Evolutionary conservation across 1,139 yeast genomes (phyloP).

Genomic region (Candida pseudocylindracea): DNA sequence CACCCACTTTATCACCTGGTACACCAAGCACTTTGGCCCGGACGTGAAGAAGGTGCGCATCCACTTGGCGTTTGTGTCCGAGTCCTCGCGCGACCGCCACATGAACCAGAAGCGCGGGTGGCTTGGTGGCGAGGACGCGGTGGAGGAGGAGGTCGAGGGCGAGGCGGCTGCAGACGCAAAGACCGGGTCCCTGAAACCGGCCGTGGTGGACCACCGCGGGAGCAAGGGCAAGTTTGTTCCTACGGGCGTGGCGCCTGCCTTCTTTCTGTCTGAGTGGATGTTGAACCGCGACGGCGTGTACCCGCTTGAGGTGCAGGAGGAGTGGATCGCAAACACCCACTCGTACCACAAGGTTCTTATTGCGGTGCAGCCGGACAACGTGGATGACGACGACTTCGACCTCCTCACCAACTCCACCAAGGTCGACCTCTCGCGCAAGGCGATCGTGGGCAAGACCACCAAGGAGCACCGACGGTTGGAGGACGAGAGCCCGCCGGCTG

Average conservation of each 20-base stretch:
- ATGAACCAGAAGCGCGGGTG: slow-evolving; percentile 12
- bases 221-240: slow-evolving; percentile 3
- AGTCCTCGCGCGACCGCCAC: slow-evolving; percentile 30
- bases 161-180: slow-evolving; percentile 4
- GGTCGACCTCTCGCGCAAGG: slow-evolving; percentile 30
- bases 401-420: slow-evolving; percentile 26
- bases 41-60: slow-evolving; percentile 36
- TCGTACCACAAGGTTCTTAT: slow-evolving; percentile 25
- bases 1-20: slow-evolving; percentile 69
- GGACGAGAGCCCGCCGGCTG: slow-evolving; percentile 11
- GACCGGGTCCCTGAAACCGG: slow-evolving; percentile 7
- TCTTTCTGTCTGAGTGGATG: slow-evolving; percentile 53
- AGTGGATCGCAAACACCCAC: slow-evolving; percentile 30
- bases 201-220: slow-evolving; percentile 17
- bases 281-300: slow-evolving; percentile 38
- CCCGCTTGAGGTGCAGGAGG: slow-evolving; percentile 33
- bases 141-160: slow-evolving; percentile 3
- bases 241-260: slow-evolving; percentile 4
- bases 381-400: slow-evolving; percentile 44
- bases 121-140: not conserved
- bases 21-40: slow-evolving; percentile 29
- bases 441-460: slow-evolving; percentile 36
- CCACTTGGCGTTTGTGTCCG: slow-evolving; percentile 45
- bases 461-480: slow-evolving; percentile 25
- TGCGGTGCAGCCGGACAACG: slow-evolving; percentile 49